Percentiles rank a stretch among this genome's conserved stretches.
These are phyloP conservation scores for Stagonosporopsis tanaceti DNA, from an alignment of 2,329 filamentous ascomycete genomes.

Conservation along the genomic window DNA sequence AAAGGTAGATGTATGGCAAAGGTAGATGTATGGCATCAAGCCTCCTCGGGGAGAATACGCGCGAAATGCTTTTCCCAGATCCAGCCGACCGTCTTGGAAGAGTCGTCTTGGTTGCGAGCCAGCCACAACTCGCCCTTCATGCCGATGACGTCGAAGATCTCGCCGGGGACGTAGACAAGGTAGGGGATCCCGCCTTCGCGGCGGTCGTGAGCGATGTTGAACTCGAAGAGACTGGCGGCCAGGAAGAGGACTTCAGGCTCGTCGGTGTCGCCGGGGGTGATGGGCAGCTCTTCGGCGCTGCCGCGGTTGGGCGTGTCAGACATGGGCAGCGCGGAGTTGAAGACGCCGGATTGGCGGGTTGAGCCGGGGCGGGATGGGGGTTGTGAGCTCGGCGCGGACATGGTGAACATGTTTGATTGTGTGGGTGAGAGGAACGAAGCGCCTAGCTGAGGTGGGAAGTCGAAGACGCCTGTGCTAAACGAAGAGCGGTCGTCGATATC, in stretches of 20 bases:
- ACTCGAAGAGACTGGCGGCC: slow-evolving; percentile 93
- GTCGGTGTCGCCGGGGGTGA: slow-evolving; percentile 55
- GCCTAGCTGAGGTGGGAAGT: slow-evolving; percentile 39
- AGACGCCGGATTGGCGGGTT: slow-evolving; percentile 75
- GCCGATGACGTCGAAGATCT: slow-evolving; percentile 77
- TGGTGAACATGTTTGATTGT: slow-evolving; percentile 27
- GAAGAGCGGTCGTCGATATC: slow-evolving; percentile 34
- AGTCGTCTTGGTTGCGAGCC: slow-evolving; percentile 95
- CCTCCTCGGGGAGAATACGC: slow-evolving; percentile 49
- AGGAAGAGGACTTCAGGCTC: slow-evolving; percentile 84
- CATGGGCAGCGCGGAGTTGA: slow-evolving; percentile 86
- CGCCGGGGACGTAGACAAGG: slow-evolving; percentile 91
- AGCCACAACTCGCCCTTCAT: slow-evolving; percentile 98
- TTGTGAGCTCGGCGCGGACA: slow-evolving; percentile 30
- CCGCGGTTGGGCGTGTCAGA: slow-evolving; percentile 61
- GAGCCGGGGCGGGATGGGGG: slow-evolving; percentile 38
- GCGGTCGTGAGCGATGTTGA: slow-evolving; percentile 92
- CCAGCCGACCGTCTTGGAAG: slow-evolving; percentile 82
- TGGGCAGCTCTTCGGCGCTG: slow-evolving; percentile 34
- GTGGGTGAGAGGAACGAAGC: slow-evolving; percentile 39
- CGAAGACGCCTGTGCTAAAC: slow-evolving; percentile 26
- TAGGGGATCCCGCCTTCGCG: slow-evolving; percentile 96
- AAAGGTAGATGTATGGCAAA: too few relatives aligned
- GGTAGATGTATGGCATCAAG: slow-evolving; percentile 2
- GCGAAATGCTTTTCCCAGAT: slow-evolving; percentile 98